Evolutionary conservation across 2,329 filamentous ascomycete genomes (phyloP).

Genomic region (Talaromyces sp.): DNA sequence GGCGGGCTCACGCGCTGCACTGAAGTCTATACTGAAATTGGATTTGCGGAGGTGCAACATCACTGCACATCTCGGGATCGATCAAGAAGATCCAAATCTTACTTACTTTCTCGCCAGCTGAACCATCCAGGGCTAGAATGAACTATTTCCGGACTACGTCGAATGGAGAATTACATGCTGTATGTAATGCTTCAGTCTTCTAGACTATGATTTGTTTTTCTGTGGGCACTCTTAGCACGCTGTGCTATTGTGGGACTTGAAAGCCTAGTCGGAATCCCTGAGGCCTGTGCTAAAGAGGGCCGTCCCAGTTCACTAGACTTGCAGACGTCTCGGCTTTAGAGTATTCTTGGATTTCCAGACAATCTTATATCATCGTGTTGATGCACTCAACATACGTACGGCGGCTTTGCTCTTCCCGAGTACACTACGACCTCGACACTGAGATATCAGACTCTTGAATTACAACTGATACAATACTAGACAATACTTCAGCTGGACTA

Average conservation of each 20-base stretch:
- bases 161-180: constrained; percentile 10
- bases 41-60: constrained; percentile 3
- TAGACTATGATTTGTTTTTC: constrained; percentile 5
- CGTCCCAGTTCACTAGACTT: not conserved
- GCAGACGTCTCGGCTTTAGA: not conserved
- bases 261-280: not conserved
- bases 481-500: not conserved
- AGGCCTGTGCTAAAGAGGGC: not conserved
- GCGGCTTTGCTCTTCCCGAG: not conserved
- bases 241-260: constrained; percentile 15
- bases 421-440: not conserved
- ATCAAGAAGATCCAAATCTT: not conserved
- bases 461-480: not conserved
- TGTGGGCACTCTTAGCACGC: not conserved
- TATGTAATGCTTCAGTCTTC: not conserved
- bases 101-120: not conserved
- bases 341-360: not conserved
- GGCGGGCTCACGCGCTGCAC: not conserved
- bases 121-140: not conserved
- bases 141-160: not conserved
- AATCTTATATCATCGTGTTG: not conserved
- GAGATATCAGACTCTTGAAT: not conserved
- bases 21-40: not conserved
- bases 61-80: not conserved
- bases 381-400: not conserved